Evolutionary conservation across 352 stramenopile genomes (phyloP).

Genomic region (Pythium chondricola): DNA sequence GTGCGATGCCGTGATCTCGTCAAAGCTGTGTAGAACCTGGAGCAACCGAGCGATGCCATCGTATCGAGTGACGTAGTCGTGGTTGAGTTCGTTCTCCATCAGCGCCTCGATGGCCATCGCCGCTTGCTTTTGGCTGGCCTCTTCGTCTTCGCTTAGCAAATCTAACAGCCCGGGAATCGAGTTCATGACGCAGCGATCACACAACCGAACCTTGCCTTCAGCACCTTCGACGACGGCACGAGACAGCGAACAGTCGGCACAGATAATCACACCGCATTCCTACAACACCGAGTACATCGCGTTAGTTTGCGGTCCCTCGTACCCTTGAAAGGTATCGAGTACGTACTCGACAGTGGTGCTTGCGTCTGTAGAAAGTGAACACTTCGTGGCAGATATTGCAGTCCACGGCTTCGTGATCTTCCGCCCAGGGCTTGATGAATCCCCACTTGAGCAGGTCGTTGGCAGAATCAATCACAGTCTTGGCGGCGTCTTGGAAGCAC

Average conservation of each 20-base stretch:
- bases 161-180: slow-evolving; percentile 68
- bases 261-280: slow-evolving; percentile 87
- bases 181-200: slow-evolving; percentile 78
- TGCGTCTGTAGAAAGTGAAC: slow-evolving; percentile 81
- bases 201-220: slow-evolving; percentile 73
- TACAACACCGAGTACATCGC: slow-evolving; percentile 4
- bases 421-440: slow-evolving; percentile 84
- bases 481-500: slow-evolving; percentile 51
- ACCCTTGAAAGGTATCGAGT: background rate
- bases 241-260: slow-evolving; percentile 80
- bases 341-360: slow-evolving; percentile 79
- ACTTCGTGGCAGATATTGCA: slow-evolving; percentile 67
- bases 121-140: slow-evolving; percentile 59
- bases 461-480: slow-evolving; percentile 72
- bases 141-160: slow-evolving; percentile 36
- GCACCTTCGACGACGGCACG: slow-evolving; percentile 76
- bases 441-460: slow-evolving; percentile 84
- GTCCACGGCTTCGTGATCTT: slow-evolving; percentile 71
- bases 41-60: slow-evolving; percentile 68
- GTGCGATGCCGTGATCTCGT: slow-evolving; percentile 61
- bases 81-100: slow-evolving; percentile 80
- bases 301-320: background rate
- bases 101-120: slow-evolving; percentile 76
- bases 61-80: slow-evolving; percentile 77
- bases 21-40: slow-evolving; percentile 56